These are phyloP conservation scores for Oryza punctata DNA, from an alignment of 176 grass and related monocot species.

Conservation along the genomic window DNA sequence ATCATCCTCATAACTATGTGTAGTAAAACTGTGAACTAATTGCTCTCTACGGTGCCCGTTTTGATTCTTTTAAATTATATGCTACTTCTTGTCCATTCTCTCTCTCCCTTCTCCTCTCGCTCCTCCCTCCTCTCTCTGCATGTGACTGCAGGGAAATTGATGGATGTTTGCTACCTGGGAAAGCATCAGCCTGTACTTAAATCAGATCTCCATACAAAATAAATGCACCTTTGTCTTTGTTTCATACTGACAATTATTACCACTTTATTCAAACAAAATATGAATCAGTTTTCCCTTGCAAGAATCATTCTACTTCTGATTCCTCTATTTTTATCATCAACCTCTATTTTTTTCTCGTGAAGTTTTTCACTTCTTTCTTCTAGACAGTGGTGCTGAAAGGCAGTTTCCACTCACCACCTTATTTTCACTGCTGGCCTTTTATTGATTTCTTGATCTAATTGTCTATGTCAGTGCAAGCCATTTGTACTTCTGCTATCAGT, in stretches of 20 bases:
- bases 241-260: conserved; percentile 8
- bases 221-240: conserved; percentile 16
- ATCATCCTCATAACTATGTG: background rate
- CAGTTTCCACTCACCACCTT: background rate
- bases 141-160: background rate
- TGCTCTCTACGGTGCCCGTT: background rate
- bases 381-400: conserved; percentile 5
- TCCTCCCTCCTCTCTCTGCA: background rate
- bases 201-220: conserved; percentile 1
- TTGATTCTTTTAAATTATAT: conserved; percentile 3
- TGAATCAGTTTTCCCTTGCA: background rate
- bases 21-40: background rate
- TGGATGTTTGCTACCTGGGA: background rate
- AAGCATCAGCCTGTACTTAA: background rate
- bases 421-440: conserved; percentile 16
- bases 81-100: background rate
- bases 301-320: background rate
- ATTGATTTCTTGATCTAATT: conserved; percentile 17
- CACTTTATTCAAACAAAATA: background rate
- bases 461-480: background rate
- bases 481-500: conserved; percentile 27
- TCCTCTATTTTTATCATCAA: background rate
- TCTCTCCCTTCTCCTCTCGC: background rate
- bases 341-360: background rate
- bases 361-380: conserved; percentile 4